Evolutionary conservation across 2,329 filamentous ascomycete species (phyloP).

Genomic region (Paracoccidioides lutzii): DNA sequence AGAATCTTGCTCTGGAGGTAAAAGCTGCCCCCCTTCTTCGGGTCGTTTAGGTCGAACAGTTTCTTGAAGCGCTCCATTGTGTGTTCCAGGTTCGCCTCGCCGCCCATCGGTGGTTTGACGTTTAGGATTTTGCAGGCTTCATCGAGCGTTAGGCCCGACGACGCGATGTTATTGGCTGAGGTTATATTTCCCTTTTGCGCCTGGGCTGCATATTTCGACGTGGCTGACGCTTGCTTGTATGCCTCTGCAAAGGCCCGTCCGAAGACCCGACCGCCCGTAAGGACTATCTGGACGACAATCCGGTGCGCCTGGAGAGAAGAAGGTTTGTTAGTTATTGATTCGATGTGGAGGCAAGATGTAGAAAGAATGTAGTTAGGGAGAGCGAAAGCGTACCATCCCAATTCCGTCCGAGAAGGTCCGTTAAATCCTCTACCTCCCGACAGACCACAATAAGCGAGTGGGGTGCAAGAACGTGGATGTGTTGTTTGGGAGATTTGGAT

Average conservation of each 20-base stretch:
- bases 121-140: constrained; percentile 97
- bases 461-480: neutral
- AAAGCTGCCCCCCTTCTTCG: constrained; percentile 90
- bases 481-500: neutral
- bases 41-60: constrained; percentile 87
- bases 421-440: neutral
- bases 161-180: constrained; percentile 42
- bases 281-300: constrained; percentile 82
- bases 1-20: constrained; percentile 97
- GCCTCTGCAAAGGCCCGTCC: constrained; percentile 87
- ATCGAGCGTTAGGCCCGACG: constrained; percentile 74
- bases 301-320: constrained; percentile 60
- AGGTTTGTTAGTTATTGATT: neutral
- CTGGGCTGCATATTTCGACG: constrained; percentile 64
- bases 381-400: neutral
- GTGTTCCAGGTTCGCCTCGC: constrained; percentile 63
- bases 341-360: neutral
- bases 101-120: constrained; percentile 72
- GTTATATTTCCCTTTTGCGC: constrained; percentile 41
- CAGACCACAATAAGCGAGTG: neutral
- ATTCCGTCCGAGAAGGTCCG: neutral
- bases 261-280: constrained; percentile 82
- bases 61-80: constrained; percentile 84
- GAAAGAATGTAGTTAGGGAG: neutral
- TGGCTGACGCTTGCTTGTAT: constrained; percentile 86